A percentile compares a stretch with the other conserved stretches of the same genome.
These are phyloP conservation scores for Fusarium devonianum DNA, from an alignment of 2,329 filamentous ascomycete genomes.

Conservation along the genomic window DNA sequence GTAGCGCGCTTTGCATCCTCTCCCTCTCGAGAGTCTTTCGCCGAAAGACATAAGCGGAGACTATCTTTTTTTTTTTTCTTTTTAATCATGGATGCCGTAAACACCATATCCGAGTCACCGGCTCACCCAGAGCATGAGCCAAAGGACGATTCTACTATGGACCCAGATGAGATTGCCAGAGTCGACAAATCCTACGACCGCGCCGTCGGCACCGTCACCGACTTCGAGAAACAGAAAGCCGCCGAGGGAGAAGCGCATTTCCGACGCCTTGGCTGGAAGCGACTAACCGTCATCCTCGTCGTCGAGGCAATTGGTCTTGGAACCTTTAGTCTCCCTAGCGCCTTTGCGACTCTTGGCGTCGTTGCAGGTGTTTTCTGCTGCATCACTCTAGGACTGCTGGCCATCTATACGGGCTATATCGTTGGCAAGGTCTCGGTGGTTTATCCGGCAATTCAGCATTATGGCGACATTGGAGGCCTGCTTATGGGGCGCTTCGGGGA, in stretches of 20 bases:
- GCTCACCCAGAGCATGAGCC: not conserved
- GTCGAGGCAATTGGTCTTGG: conserved; percentile 30
- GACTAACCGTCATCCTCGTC: conserved; percentile 27
- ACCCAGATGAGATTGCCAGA: conserved; percentile 14
- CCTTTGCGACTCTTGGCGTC: conserved; percentile 25
- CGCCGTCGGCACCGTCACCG: conserved; percentile 20
- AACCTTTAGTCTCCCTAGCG: conserved; percentile 25
- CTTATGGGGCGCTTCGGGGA: conserved; percentile 63
- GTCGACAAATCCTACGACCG: conserved; percentile 18
- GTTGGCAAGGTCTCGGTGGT: conserved; percentile 51
- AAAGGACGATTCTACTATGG: conserved; percentile 4
- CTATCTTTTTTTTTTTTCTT: no score
- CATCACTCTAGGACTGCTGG: conserved; percentile 45
- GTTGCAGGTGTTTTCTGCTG: conserved; percentile 46
- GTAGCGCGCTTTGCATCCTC: no score
- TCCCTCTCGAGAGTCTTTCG: no score
- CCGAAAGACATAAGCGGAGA: no score
- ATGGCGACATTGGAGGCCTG: conserved; percentile 68
- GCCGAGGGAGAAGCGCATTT: conserved; percentile 25
- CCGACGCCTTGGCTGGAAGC: conserved; percentile 28
- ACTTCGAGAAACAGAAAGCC: conserved; percentile 27
- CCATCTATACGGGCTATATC: conserved; percentile 50
- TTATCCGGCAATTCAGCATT: conserved; percentile 62
- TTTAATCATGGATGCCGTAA: conserved; percentile 7
- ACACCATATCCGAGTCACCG: conserved; percentile 1